These are phyloP conservation scores for Kodamaea suecica DNA, from an alignment of 1,139 yeast genomes.

Conservation along the genomic window DNA sequence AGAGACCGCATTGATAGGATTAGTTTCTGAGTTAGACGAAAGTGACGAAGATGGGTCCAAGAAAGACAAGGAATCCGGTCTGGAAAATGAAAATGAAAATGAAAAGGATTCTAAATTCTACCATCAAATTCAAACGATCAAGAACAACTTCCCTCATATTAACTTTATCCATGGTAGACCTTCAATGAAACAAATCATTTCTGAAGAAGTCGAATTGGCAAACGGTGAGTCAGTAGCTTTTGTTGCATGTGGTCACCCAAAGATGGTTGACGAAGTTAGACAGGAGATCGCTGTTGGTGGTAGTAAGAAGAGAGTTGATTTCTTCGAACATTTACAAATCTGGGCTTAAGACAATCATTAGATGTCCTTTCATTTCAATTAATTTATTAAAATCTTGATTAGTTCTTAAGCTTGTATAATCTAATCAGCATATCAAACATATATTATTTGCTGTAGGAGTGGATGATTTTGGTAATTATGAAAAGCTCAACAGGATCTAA, in stretches of 20 bases:
- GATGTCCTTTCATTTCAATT: too few relatives aligned
- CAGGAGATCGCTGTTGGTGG: slow-evolving; percentile 5
- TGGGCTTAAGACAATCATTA: slow-evolving; percentile 41
- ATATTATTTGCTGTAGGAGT: too few relatives aligned
- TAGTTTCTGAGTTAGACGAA: slow-evolving; percentile 2
- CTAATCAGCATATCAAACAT: too few relatives aligned
- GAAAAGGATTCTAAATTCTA: background rate
- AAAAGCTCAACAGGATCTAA: too few relatives aligned
- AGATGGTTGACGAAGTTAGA: slow-evolving; percentile 43
- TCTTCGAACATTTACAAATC: slow-evolving; percentile 38
- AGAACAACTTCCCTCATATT: slow-evolving; percentile 14
- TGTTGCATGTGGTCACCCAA: slow-evolving; percentile 49
- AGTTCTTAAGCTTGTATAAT: too few relatives aligned
- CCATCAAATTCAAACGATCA: background rate
- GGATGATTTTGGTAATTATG: too few relatives aligned
- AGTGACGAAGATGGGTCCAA: background rate
- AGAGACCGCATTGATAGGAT: slow-evolving; percentile 1
- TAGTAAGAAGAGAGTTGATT: slow-evolving; percentile 31
- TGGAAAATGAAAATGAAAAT: background rate
- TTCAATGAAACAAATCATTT: slow-evolving; percentile 24
- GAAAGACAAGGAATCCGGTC: background rate
- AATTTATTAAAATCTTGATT: too few relatives aligned
- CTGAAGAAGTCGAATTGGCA: slow-evolving; percentile 23
- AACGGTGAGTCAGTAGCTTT: slow-evolving; percentile 33
- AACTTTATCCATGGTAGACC: slow-evolving; percentile 36